phyloP scores from a whole-genome alignment of 257 asterid species.

The Asclepias syriaca region DNA sequence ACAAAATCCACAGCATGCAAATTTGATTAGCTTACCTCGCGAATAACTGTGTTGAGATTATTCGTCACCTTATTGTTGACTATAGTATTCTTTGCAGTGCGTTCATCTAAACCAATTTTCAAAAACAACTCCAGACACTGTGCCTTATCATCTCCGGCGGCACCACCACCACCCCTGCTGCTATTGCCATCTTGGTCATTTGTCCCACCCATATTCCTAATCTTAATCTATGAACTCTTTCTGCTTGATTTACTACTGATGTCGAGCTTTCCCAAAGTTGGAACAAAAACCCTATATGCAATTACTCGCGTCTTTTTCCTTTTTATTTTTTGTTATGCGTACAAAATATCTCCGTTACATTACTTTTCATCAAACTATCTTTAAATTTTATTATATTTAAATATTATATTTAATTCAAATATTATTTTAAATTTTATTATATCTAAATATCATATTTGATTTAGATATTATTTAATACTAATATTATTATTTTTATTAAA shows the following conservation, averaged over 20 bases:
- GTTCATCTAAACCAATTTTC: constrained; percentile 44
- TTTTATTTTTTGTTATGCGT: no score
- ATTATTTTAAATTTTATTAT: no score
- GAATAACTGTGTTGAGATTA: constrained; percentile 39
- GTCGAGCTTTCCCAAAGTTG: background rate
- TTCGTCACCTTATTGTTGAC: constrained; percentile 41
- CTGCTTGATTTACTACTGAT: background rate
- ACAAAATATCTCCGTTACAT: no score
- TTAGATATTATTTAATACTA: no score
- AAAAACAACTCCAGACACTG: constrained; percentile 28
- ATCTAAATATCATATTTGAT: no score
- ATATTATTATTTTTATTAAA: no score
- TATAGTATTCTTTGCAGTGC: constrained; percentile 41
- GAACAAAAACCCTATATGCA: no score
- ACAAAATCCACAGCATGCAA: background rate
- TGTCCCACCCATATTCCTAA: constrained; percentile 19
- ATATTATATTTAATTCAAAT: no score
- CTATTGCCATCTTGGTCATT: constrained; percentile 1
- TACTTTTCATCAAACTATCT: no score
- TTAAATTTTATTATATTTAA: no score
- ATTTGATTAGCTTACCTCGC: constrained; percentile 29
- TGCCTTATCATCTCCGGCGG: constrained; percentile 15
- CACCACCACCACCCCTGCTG: background rate
- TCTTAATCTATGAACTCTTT: background rate
- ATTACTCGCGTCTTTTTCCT: no score